Conservation (phyloP, 257 asterid genomes). For the Henckelia pumila region DNA sequence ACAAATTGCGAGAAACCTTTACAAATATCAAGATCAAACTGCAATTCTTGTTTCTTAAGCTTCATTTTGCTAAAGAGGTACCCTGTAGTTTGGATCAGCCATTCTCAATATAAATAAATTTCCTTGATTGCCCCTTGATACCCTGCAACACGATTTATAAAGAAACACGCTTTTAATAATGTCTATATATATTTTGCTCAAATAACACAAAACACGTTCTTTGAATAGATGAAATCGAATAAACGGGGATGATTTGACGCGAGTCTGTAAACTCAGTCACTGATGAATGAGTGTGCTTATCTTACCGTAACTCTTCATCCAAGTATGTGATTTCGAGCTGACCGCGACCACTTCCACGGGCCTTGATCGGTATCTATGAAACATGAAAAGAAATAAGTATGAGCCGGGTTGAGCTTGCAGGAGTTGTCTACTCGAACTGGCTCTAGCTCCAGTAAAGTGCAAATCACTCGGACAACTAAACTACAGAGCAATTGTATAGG, state of each 20-base stretch:
- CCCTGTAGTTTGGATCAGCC: conserved; percentile 63
- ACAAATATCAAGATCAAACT: no score
- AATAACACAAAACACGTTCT: no score
- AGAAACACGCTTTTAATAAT: not conserved
- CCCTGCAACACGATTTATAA: conserved; percentile 34
- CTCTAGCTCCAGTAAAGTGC: not conserved
- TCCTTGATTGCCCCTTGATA: conserved; percentile 66
- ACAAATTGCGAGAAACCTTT: no score
- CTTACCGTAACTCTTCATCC: conserved; percentile 60
- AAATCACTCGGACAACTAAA: not conserved
- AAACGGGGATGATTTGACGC: no score
- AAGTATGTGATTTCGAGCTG: conserved; percentile 63
- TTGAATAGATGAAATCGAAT: no score
- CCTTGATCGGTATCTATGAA: conserved; percentile 48
- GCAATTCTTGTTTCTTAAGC: no score
- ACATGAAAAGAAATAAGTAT: not conserved
- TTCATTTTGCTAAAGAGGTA: conserved; percentile 35
- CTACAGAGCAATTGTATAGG: not conserved
- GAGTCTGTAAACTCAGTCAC: not conserved
- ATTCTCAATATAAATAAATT: conserved; percentile 55
- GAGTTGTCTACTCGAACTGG: no score
- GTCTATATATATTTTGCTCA: no score
- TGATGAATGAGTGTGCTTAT: not conserved
- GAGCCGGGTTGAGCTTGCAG: no score
- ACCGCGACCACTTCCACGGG: conserved; percentile 72